Base-by-base conservation (phyloP, 164 flowering plant species). In the Nymphaea colorata region DNA sequence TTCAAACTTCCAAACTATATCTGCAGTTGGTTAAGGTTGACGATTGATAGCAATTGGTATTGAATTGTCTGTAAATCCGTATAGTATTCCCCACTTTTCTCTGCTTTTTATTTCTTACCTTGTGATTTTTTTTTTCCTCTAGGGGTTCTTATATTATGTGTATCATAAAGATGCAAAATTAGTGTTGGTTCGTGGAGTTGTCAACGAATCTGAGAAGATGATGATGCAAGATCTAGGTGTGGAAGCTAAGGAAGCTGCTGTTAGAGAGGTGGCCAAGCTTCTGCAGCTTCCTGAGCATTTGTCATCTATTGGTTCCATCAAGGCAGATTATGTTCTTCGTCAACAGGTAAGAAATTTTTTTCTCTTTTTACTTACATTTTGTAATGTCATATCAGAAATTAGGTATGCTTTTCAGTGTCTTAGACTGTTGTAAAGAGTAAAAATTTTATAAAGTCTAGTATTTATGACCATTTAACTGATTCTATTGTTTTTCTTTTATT, bases 221-320 rank as follows among this genome's bases (percentile, higher is more conserved):
- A 91, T 88, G 96, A 87, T 72, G 5, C 96, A 94, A 70, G 99
- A 94, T 85, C 92, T 88, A 5, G 99, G 97, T 8, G 82, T 95
- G 42, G 99, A 95, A 75, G 99, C 98, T 10, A 92, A 87, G 75
- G 99, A 95, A 75, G 83, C 97, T 0, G 90, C 98, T 12, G 98
- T 92, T 14, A 83, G 98, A 0, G 99, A 95, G 82, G 98, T 92
- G 17, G 97, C 90, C 2, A 95, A 95, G 82, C 85, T 92, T 8
- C 73, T 92, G 70, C 89, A 96, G 12, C 86, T 90, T 64, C 94
- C 98, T 3, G 99, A 95, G 70, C 90, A 84, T 16, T 73, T 95
- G 44, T 86, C 85, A 68, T 90, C 97, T 36, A 90, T 92, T 67
- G 43, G 93, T 11, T 82, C 91, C 12, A 84, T 87, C 72, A 95